phyloP scores from a whole-genome alignment of 2,329 filamentous ascomycete genomes.

The Fusarium poae region DNA sequence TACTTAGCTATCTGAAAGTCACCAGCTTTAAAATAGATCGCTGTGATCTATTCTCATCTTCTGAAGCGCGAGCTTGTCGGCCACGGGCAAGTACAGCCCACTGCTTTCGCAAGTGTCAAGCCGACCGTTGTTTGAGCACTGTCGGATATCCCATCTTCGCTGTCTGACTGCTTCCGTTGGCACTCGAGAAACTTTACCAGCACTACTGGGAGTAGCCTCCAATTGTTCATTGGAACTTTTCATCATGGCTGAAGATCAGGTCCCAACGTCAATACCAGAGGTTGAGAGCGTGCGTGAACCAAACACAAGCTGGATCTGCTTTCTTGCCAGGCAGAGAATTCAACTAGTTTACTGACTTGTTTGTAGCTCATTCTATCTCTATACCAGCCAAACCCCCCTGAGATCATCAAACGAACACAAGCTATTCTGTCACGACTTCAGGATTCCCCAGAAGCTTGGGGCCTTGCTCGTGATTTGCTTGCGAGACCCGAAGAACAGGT shows the following conservation, averaged over 20 bases:
- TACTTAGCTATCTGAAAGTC: background rate
- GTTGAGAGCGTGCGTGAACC: constrained; percentile 39
- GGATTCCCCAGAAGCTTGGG: constrained; percentile 84
- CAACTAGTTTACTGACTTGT: constrained; percentile 25
- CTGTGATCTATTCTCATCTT: background rate
- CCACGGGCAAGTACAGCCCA: background rate
- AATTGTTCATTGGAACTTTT: background rate
- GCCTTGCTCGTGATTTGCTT: constrained; percentile 82
- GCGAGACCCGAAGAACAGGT: constrained; percentile 77
- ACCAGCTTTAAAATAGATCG: background rate
- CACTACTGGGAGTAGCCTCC: background rate
- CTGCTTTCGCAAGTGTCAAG: background rate
- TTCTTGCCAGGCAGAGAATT: background rate
- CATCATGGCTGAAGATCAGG: constrained; percentile 33
- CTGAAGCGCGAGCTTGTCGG: background rate
- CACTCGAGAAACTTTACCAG: background rate
- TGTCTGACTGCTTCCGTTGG: background rate
- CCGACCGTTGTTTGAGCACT: background rate
- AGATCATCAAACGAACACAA: constrained; percentile 68
- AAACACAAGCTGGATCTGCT: background rate
- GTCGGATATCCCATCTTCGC: background rate
- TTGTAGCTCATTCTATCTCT: constrained; percentile 64
- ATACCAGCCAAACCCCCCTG: constrained; percentile 65
- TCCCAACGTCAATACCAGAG: constrained; percentile 33
- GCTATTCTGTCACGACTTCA: constrained; percentile 84